Evolutionary conservation across 805 yeast genomes (phyloP), one percentile per base, ranked within the genome.

Genomic region (Debaryomyces hansenii): DNA sequence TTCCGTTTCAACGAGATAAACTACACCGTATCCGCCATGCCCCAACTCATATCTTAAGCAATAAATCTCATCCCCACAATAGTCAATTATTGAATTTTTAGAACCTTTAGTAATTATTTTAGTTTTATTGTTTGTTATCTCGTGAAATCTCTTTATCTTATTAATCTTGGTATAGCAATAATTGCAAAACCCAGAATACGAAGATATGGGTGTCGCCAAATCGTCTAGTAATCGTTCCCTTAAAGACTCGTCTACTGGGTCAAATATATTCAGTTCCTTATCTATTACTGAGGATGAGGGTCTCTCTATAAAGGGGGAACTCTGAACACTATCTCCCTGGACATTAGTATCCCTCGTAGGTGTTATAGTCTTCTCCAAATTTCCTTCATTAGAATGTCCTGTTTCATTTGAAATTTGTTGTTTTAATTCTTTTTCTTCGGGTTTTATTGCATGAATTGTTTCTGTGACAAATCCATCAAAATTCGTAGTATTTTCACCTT

Each of bases 11-110:
- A 87, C 83, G 18, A 89, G 67, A 59, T 82, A 89, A 0, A 89
- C 96, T 1, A 80, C 74, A 0, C 91, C 95, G 66, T 73, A 84
- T 0, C 91, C 94, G n/a, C 96, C 95, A 56, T 77, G 78, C 0
- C 96, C 96, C 10, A 90, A 65, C 55, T 81, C 79, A 40, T 70
- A 67, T 21, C 76, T 71, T 45, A 84, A 62, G 48, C 80, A 78
- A 51, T 63, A 77, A 4, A 75, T 64, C 34, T 72, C 76, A 21
- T 68, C 71, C 5, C 72, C 76, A 33, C 70, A 67, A 27, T 61
- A 70, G 45, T 77, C 77, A 11, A 80, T 52, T 49, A 80, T 69
- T 0, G 82, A 68, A 31, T 66, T 52, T 48, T 55, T 69, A 21
- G 58, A 66, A 46, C 66, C 76, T 56, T 58, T 60, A 51, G 55